These are phyloP conservation scores for Bacidia gigantensis DNA, from an alignment of 495 filamentous ascomycete genomes.

Conservation along the genomic window DNA sequence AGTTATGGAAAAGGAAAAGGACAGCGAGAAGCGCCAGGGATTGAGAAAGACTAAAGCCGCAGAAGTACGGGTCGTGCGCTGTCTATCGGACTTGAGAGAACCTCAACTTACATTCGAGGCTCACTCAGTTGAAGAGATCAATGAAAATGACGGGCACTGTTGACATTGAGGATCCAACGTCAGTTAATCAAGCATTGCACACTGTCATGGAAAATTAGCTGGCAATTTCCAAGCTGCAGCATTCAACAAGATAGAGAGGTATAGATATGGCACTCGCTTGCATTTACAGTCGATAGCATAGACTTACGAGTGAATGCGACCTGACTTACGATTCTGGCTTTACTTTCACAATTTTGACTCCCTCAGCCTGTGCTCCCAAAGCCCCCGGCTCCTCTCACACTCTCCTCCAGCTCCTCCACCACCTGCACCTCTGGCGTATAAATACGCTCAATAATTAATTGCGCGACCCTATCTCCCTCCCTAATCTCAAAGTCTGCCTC, in stretches of 20 bases:
- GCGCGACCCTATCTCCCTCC: slow-evolving; percentile 79
- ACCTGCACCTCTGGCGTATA: slow-evolving; percentile 80
- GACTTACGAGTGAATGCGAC: too few relatives aligned
- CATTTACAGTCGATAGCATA: too few relatives aligned
- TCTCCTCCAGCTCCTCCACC: slow-evolving; percentile 79
- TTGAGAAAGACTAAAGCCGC: slow-evolving; percentile 59
- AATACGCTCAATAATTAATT: slow-evolving; percentile 88
- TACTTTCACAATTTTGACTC: background rate
- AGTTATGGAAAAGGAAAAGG: slow-evolving; percentile 27
- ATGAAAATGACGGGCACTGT: slow-evolving; percentile 10
- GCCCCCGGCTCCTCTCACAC: slow-evolving; percentile 75
- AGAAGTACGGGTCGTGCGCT: slow-evolving; percentile 66
- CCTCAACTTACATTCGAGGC: slow-evolving; percentile 48
- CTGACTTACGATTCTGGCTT: background rate
- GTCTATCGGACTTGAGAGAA: slow-evolving; percentile 47
- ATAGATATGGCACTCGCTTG: too few relatives aligned
- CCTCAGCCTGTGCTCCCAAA: slow-evolving; percentile 76
- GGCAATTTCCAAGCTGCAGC: too few relatives aligned
- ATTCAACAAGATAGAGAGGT: too few relatives aligned
- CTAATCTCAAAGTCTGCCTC: slow-evolving; percentile 71
- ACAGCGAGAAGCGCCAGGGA: slow-evolving; percentile 48
- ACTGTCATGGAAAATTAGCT: too few relatives aligned
- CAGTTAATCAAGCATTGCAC: too few relatives aligned
- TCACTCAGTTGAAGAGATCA: slow-evolving; percentile 27
- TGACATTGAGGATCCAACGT: too few relatives aligned